Evolutionary conservation across 371 early-diverging fungal genomes (phyloP).

Genomic region (Mucor irregularis): DNA sequence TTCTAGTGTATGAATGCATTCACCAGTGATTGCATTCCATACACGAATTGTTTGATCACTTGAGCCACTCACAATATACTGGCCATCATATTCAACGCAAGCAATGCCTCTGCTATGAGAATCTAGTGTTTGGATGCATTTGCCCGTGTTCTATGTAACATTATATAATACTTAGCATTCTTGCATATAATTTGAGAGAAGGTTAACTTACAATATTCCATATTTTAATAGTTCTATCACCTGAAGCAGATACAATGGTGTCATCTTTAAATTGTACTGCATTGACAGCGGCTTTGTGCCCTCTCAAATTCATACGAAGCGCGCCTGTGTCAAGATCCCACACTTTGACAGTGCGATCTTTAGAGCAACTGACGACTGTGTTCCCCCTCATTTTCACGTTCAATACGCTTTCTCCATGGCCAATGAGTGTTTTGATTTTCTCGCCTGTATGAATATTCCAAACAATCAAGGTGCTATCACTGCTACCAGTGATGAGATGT

Average conservation of each 20-base stretch:
- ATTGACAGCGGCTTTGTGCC: conserved; percentile 76
- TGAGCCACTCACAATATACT: conserved; percentile 91
- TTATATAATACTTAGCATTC: too few relatives aligned
- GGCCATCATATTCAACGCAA: conserved; percentile 94
- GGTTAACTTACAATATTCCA: conserved; percentile 60
- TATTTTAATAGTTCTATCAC: conserved; percentile 77
- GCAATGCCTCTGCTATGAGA: conserved; percentile 86
- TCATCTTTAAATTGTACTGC: conserved; percentile 67
- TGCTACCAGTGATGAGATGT: conserved; percentile 81
- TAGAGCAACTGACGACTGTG: conserved; percentile 82
- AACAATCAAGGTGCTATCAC: conserved; percentile 77
- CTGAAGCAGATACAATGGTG: conserved; percentile 76
- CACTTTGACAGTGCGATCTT: conserved; percentile 82
- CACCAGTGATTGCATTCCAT: conserved; percentile 79
- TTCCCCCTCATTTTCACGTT: conserved; percentile 65
- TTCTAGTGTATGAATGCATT: conserved; percentile 42
- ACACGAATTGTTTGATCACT: conserved; percentile 93
- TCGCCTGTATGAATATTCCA: conserved; percentile 77
- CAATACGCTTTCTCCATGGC: conserved; percentile 72
- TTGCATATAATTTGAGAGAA: too few relatives aligned
- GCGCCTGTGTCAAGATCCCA: conserved; percentile 72
- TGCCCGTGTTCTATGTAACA: conserved; percentile 45
- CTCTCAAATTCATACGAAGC: conserved; percentile 66
- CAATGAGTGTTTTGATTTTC: conserved; percentile 54
- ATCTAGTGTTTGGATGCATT: conserved; percentile 55